Percentiles rank a stretch among this genome's conserved stretches.
Conservation (phyloP, 371 early-diverging fungal species). For the Rhizopus arrhizus region DNA sequence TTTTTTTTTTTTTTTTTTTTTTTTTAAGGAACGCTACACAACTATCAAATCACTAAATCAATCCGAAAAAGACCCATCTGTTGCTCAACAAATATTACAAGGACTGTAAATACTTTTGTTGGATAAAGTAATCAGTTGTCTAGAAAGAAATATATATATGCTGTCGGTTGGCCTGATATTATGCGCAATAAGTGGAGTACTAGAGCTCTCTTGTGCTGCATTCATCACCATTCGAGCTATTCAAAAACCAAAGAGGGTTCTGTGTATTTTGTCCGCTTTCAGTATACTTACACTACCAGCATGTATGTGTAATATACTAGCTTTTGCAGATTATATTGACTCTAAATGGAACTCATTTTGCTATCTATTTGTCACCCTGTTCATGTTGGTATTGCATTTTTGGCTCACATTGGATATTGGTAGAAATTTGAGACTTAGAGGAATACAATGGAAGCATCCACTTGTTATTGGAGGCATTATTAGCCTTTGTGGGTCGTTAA, state of each 20-base stretch:
- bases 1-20: too few species aligned
- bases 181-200: background rate
- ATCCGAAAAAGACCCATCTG: too few species aligned
- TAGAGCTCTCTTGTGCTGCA: background rate
- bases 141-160: background rate
- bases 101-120: too few species aligned
- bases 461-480: conserved; percentile 5
- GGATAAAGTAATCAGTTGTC: too few species aligned
- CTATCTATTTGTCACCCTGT: conserved; percentile 14
- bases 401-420: conserved; percentile 27
- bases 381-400: conserved; percentile 23
- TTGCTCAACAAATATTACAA: too few species aligned
- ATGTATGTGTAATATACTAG: conserved; percentile 16
- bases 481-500: conserved; percentile 3
- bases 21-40: too few species aligned
- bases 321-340: background rate
- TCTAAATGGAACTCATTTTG: conserved; percentile 26
- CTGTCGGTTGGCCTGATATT: background rate
- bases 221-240: conserved; percentile 12
- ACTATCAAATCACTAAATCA: too few species aligned
- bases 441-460: conserved; percentile 12
- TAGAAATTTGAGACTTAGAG: conserved; percentile 3
- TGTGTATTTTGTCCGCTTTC: conserved; percentile 6
- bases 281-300: conserved; percentile 18
- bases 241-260: conserved; percentile 16